Evolutionary conservation across 192 early-diverging fungal genomes (phyloP), one percentile per base, ranked within the genome.

Genomic region (Geranomyces variabilis): DNA sequence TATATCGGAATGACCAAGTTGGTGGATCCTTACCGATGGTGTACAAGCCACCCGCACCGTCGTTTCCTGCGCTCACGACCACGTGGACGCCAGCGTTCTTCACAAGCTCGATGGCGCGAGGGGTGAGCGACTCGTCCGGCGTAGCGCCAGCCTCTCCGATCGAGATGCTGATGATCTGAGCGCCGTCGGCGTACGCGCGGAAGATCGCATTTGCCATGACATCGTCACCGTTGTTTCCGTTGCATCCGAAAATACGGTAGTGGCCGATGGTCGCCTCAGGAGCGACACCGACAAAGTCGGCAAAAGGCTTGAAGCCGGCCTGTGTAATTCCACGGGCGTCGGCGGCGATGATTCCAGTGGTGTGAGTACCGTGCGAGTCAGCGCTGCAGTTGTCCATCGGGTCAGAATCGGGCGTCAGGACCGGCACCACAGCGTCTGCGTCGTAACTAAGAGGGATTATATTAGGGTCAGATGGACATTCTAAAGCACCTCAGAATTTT

Each of bases 101-200:
- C 33, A 91, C 74, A 13, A 70, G 69, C 28, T 87, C 81, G 44
- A 88, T 85, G 0, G 90, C 84, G 15, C 85, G 75, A 3, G 87
- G 80, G 22, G 84, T 67, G 15, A 89, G 82, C 43, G 86, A 80
- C 41, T 91, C 90, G 62, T 77, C 80, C 86, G 83, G 87, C 31
- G 80, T 82, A 69, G 77, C 79, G 17, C 84, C 79, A 8, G 85
- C 90, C 19, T 28, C 41, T 58, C 93, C 95, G 63, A 96, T 76
- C 60, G 90, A 92, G 67, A 96, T 82, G 81, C 91, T 94, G 75
- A 97, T 91, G 48, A 97, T 73, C 68, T 97, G 85, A 76, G 91
- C 84, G 0, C 87, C 80, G 60, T 93, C 92, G 4, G 70, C 71
- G 51, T 85, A 80, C 9, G 94, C 95, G 8, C 74, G 71, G 71